A percentile compares a stretch with the other conserved stretches of the same genome.
These are phyloP conservation scores for Cytospora piceicola DNA, from an alignment of 2,329 filamentous ascomycete genomes.

Conservation along the genomic window DNA sequence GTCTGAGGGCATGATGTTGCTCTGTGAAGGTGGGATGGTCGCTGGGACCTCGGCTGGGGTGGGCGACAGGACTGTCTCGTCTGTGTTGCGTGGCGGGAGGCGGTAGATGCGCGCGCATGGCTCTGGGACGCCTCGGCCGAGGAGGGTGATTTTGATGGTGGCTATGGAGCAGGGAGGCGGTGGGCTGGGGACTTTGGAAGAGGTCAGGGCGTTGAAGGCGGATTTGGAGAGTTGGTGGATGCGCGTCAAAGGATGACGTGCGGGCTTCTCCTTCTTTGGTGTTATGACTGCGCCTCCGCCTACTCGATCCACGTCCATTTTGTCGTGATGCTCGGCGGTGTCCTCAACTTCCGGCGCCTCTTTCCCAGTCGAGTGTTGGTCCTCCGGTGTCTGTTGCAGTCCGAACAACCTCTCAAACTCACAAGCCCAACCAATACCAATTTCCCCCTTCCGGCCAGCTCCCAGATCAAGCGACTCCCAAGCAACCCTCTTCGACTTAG, in stretches of 20 bases:
- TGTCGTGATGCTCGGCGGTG: constrained; percentile 18
- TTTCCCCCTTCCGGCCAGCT: constrained; percentile 74
- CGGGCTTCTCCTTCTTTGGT: constrained; percentile 22
- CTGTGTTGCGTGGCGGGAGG: constrained; percentile 58
- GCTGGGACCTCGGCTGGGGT: constrained; percentile 52
- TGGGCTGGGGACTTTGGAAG: constrained; percentile 34
- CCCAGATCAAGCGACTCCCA: constrained; percentile 78
- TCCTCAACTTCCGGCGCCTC: not conserved
- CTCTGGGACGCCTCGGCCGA: constrained; percentile 70
- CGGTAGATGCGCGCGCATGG: constrained; percentile 84
- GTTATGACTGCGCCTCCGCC: constrained; percentile 24
- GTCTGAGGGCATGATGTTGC: constrained; percentile 45
- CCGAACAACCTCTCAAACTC: constrained; percentile 76
- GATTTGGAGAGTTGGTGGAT: constrained; percentile 45
- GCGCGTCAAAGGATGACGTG: constrained; percentile 34
- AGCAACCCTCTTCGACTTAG: constrained; percentile 78
- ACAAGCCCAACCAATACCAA: constrained; percentile 81
- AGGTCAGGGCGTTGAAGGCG: constrained; percentile 39
- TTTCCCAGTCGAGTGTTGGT: constrained; percentile 29
- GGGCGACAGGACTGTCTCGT: constrained; percentile 33
- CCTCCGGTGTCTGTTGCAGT: constrained; percentile 32
- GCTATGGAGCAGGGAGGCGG: constrained; percentile 50
- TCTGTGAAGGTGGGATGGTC: constrained; percentile 42
- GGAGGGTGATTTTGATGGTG: constrained; percentile 68
- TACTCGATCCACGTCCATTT: constrained; percentile 33